phyloP scores from a whole-genome alignment of 2,329 filamentous ascomycete species.

The Xylariaceae sp. region DNA sequence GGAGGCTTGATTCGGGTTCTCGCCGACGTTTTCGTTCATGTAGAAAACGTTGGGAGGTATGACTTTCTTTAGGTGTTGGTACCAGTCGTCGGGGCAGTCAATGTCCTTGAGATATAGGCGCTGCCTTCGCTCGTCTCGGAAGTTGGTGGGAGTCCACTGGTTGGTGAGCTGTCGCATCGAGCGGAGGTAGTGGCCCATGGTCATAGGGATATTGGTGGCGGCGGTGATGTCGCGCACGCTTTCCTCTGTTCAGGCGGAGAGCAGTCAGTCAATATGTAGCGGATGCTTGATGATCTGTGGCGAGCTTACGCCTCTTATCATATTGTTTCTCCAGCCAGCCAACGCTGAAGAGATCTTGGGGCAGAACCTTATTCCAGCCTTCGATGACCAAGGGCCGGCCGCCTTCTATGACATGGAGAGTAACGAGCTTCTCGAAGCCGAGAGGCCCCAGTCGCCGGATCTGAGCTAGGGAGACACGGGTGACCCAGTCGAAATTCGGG shows the following conservation, averaged over 20 bases:
- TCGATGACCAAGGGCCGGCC: constrained; percentile 90
- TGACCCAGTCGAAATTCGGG: constrained; percentile 82
- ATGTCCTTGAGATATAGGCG: constrained; percentile 96
- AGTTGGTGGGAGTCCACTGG: constrained; percentile 73
- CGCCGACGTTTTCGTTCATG: constrained; percentile 70
- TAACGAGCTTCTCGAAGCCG: constrained; percentile 80
- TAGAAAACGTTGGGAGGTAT: constrained; percentile 86
- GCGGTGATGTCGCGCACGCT: constrained; percentile 75
- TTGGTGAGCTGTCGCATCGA: constrained; percentile 81
- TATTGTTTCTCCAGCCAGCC: constrained; percentile 77
- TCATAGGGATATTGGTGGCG: constrained; percentile 74
- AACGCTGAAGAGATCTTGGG: constrained; percentile 72
- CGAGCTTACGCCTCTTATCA: constrained; percentile 67
- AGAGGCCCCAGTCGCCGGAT: constrained; percentile 73
- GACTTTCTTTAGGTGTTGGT: constrained; percentile 69
- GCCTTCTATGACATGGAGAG: constrained; percentile 75
- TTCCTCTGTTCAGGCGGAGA: constrained; percentile 57
- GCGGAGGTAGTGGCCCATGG: constrained; percentile 83
- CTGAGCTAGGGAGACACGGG: constrained; percentile 72
- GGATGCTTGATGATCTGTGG: no score
- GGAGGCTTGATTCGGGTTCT: constrained; percentile 21
- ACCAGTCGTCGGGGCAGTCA: constrained; percentile 87
- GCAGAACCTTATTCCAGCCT: constrained; percentile 74
- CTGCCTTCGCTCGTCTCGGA: constrained; percentile 74
- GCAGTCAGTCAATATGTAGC: constrained; percentile 7